A percentile compares a stretch with the other conserved stretches of the same genome.
Evolutionary conservation across 257 asterid species (phyloP).

Genomic region (Paulownia fortunei): DNA sequence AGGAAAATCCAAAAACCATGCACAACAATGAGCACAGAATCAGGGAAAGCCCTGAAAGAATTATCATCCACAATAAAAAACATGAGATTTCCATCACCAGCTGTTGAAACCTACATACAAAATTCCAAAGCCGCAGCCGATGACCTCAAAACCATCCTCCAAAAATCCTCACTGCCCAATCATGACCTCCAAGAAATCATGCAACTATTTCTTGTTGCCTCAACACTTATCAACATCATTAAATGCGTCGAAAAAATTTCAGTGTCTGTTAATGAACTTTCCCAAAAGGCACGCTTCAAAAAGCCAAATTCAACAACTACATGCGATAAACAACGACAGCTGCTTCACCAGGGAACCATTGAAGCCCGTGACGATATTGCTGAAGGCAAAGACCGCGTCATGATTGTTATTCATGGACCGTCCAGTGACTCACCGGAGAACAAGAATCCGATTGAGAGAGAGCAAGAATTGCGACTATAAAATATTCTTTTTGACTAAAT

Average conservation of each 20-base stretch:
- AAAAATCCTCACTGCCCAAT: conserved; percentile 22
- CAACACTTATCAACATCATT: conserved; percentile 47
- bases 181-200: conserved; percentile 40
- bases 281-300: conserved; percentile 46
- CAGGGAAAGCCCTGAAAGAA: conserved; percentile 48
- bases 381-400: neutral
- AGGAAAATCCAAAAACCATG: conserved; percentile 26
- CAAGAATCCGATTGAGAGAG: no score
- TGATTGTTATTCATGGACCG: neutral
- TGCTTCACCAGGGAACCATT: neutral
- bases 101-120: conserved; percentile 32
- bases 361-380: neutral
- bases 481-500: neutral
- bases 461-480: neutral
- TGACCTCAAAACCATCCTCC: conserved; percentile 40
- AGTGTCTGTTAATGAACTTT: conserved; percentile 43
- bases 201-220: conserved; percentile 45
- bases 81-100: conserved; percentile 38
- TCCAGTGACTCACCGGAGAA: neutral
- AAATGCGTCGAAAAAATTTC: conserved; percentile 49
- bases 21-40: conserved; percentile 46
- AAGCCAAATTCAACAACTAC: neutral
- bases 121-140: conserved; percentile 42
- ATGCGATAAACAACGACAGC: neutral
- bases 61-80: conserved; percentile 44